Evolutionary conservation across 768 basidiomycete genomes (phyloP), one percentile per base, ranked within the genome.

Genomic region (Leucosporidium yakuticum): DNA sequence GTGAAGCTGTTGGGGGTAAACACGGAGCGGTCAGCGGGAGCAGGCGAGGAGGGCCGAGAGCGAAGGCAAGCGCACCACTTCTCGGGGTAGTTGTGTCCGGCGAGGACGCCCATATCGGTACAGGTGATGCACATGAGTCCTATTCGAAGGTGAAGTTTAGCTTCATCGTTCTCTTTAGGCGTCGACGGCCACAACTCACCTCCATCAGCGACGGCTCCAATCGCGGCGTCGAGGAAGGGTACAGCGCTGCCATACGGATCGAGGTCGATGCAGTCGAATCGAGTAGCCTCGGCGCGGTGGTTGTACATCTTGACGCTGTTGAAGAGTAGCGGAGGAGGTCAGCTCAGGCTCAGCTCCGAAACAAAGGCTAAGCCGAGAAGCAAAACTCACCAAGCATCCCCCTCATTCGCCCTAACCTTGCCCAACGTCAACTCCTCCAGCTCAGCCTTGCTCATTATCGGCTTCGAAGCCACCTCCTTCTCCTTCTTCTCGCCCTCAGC

Each of bases 221-320:
- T 87, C 0, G 95, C 93, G 27, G 88, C 88, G 74, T 99, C 96
- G 32, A 99, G 88, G 77, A 99, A 99, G 4, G 95, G 96, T 6
- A 92, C 88, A 0, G 96, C 96, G 14, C 92, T 95, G 1, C 96
- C 96, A 75, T 98, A 99, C 0, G 96, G 96, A 77, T 99, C 96
- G 32, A 99, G 84, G 77, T 99, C 96, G n/a, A 99, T 87, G 34
- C 90, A 90, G 70, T 98, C 94, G 25, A 97, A 93, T 4, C 87
- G 85, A 17, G 82, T 79, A 56, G 82, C 83, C 61, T 87, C 86
- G 34, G 85, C 81, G 49, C 93, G 87, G 76, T 93, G 92, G 57
- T 83, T 83, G 77, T 96, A 98, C 90, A 99, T 92, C 60, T 93
- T 80, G 4, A 88, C 83, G 75, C 94, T 96, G 65, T 0, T 25